A percentile compares a stretch with the other conserved stretches of the same genome.
Evolutionary conservation across 345 rosid species (phyloP).

Genomic region (Geranium rotundifolium): DNA sequence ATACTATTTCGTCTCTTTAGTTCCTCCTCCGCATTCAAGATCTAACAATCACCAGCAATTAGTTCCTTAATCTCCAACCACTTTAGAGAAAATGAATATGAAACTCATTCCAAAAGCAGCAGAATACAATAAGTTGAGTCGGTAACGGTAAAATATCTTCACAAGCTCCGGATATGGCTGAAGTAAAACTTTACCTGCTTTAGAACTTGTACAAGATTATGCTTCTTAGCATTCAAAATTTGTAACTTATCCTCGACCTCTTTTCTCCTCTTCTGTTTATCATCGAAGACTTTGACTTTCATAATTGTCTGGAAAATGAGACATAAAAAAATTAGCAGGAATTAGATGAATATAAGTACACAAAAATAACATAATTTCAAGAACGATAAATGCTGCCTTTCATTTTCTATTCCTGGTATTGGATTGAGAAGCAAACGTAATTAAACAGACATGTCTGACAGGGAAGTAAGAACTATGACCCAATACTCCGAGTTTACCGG

Average conservation of each 20-base stretch:
- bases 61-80: background rate
- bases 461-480: no score
- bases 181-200: constrained; percentile 47
- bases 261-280: constrained; percentile 43
- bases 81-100: background rate
- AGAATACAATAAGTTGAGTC: background rate
- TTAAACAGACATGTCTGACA: no score
- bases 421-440: no score
- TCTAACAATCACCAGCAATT: constrained; percentile 26
- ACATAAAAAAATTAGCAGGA: constrained; percentile 1
- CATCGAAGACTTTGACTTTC: constrained; percentile 22
- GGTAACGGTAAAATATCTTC: background rate
- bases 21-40: constrained; percentile 82
- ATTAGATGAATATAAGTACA: background rate
- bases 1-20: constrained; percentile 46
- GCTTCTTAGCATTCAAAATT: constrained; percentile 73
- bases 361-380: background rate
- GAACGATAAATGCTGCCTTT: background rate
- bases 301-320: constrained; percentile 22
- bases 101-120: background rate
- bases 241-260: constrained; percentile 64
- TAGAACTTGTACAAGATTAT: constrained; percentile 74
- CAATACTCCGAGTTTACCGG: no score
- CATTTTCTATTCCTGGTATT: no score
- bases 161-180: background rate